Base-by-base conservation (phyloP, 495 filamentous ascomycete genomes). In the Trichocladium uniseriatum region DNA sequence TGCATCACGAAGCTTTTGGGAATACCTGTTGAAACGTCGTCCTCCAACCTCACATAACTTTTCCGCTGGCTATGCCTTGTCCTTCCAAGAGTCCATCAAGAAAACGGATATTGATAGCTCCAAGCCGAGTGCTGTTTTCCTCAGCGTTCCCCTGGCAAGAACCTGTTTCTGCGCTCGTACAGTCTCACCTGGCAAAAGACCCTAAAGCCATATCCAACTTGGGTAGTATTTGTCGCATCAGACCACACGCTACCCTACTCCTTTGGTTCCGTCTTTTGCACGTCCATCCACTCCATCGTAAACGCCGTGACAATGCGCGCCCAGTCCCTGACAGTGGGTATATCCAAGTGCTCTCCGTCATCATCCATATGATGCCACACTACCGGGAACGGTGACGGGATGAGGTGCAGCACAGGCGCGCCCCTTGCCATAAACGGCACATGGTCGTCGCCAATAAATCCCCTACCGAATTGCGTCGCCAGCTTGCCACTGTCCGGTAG, bases 361-460 rank as follows among this genome's bases (percentile, higher is more conserved):
- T 96, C 90, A 1, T 82, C 65, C 57, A 82, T 75, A 11, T 73
- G 79, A 66, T 96, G 89, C 89, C 89, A 94, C 2, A 89, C 86
- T 2, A 42, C 40, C 9, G 90, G 89, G 59, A 95, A 95, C 1
- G 79, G 78, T 18, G 67, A 72, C 13, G 89, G 87, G 15, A 96
- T 91, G 15, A 95, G 59, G 70, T 95, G 90, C 22, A 96, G 61
- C 10, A 95, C 68, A 18, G 87, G 79, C 1, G 91, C 89, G 6
- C 90, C 90, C 21, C 85, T 71, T 5, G 63, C 68, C 68, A 94
- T 73, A 51, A 96, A 96, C 0, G 90, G 90, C 10, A 91, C 58
- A 58, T 96, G 89, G 53, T 96, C 90, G 58, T 95, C 89, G 44
- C 76, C 78, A 39, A 77, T 66, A 37, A 69, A 73, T 4, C 66